Percentiles rank a stretch among this genome's conserved stretches.
These are phyloP conservation scores for Aspergillus haitiensis DNA, from an alignment of 495 filamentous ascomycete genomes.

Conservation along the genomic window DNA sequence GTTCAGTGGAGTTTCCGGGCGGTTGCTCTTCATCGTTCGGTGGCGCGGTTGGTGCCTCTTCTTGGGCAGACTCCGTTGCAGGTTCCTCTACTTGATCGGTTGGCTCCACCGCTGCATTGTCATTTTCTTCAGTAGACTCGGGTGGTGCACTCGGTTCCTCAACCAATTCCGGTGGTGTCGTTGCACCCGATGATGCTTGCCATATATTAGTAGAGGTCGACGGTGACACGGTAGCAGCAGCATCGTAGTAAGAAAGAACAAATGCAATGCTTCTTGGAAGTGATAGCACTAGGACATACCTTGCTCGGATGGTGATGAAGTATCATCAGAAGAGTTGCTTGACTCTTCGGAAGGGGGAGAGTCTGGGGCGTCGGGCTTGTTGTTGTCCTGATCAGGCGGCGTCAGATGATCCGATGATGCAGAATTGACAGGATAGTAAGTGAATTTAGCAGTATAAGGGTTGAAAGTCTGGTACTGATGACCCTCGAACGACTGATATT, in stretches of 20 bases:
- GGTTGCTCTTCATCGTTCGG: conserved; percentile 7
- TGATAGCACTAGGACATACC: conserved; percentile 27
- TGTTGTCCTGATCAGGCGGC: conserved; percentile 41
- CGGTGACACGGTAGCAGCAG: neutral
- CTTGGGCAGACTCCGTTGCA: conserved; percentile 21
- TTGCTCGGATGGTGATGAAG: conserved; percentile 29
- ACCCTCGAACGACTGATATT: conserved; percentile 40
- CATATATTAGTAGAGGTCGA: conserved; percentile 20
- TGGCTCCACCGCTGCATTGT: conserved; percentile 18
- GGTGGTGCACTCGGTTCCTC: conserved; percentile 26
- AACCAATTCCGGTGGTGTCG: conserved; percentile 30
- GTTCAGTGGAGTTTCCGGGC: neutral
- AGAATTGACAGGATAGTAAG: conserved; percentile 38
- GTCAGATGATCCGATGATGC: conserved; percentile 39
- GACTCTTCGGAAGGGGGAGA: conserved; percentile 28
- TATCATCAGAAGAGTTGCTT: conserved; percentile 26
- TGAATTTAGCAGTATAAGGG: conserved; percentile 34
- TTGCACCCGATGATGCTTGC: conserved; percentile 32
- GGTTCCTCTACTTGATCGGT: conserved; percentile 17
- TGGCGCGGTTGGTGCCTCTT: conserved; percentile 1
- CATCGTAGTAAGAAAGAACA: neutral
- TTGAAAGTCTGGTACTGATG: conserved; percentile 45
- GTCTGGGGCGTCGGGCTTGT: conserved; percentile 32
- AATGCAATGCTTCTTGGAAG: neutral
- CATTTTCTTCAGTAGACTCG: conserved; percentile 29